Base-by-base conservation (phyloP, 2,329 filamentous ascomycete genomes). In the Hypomyces perniciosus region DNA sequence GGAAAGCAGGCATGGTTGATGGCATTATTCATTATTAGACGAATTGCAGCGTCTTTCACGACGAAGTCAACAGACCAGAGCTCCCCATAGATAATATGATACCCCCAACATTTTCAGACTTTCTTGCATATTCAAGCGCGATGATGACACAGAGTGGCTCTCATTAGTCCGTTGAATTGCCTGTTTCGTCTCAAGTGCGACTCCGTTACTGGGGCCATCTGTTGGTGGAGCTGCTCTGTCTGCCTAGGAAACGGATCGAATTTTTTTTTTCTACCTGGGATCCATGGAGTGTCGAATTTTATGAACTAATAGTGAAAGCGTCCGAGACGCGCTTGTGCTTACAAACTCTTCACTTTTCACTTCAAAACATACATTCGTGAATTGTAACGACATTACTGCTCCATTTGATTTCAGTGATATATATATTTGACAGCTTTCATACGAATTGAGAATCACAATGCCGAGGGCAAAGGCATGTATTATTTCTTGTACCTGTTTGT, bases 391-490 rank as follows among this genome's bases (percentile, higher is more conserved):
- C 26, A 38, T 42, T 46, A 29, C 37, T 46, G 2, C 26, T 41
- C 29, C n/a, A 35, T 8, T 35, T 35, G 12, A 35, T 35, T 8
- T 35, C 33, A 4, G 33, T 35, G 2, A 35, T 35, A 8, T 35
- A 20, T 20, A 20, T 20, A 20, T 20, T 20, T 20, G 20, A 20
- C 20, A 20, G 20, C 20, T 20, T 12, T n/a, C 37, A 39, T 7
- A 13, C 31, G 9, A 40, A 37, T 51, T 47, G 41, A 29, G 47
- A 29, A 13, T 28, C 38, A 44, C 33, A 39, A 60, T 60, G 58
- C 56, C 58, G 38, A 54, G 54, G 53, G 51, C 51, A 51, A 60
- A 59, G 56, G 57, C 57, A 44, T 39, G 51, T 53, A 27, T 37
- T 39, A 34, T 29, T 43, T 38, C 37, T 42, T 51, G n/a, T 51